Conservation (phyloP, 2,329 filamentous ascomycete species). For the Fusarium euwallaceae region DNA sequence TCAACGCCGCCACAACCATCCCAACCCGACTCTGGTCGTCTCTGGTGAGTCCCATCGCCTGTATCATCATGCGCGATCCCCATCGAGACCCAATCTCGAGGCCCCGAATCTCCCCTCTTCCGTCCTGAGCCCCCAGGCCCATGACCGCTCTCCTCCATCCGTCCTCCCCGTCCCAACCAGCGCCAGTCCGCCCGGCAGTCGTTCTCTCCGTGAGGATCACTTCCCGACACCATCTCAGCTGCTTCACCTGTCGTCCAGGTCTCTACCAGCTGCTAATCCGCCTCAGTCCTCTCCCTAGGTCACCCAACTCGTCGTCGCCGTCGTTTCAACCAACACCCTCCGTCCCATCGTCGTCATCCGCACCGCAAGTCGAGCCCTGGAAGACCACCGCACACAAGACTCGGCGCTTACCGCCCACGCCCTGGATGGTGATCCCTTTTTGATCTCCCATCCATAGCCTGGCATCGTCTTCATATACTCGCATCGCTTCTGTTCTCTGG, state of each 20-base stretch:
- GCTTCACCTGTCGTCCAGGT: conserved; percentile 1
- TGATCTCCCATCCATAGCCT: conserved; percentile 41
- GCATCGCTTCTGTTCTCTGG: conserved; percentile 39
- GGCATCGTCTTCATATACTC: conserved; percentile 31
- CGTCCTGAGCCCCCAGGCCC: conserved; percentile 37
- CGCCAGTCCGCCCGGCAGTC: conserved; percentile 39
- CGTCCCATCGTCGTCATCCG: conserved; percentile 45
- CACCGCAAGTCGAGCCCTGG: conserved; percentile 50
- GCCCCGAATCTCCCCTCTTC: conserved; percentile 42
- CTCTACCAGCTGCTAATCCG: conserved; percentile 42
- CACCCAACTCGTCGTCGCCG: conserved; percentile 19
- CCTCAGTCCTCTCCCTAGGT: conserved; percentile 23
- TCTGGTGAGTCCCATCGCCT: conserved; percentile 55
- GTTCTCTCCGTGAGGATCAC: conserved; percentile 22
- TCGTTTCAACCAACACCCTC: conserved; percentile 38
- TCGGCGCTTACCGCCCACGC: conserved; percentile 53
- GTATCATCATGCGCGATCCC: conserved; percentile 55
- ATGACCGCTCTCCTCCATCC: conserved; percentile 44
- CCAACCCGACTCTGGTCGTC: conserved; percentile 49
- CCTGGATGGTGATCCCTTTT: conserved; percentile 48
- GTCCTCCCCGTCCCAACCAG: conserved; percentile 42
- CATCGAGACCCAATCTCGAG: conserved; percentile 44
- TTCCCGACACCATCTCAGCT: conserved; percentile 27
- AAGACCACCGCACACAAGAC: conserved; percentile 43
- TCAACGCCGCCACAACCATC: conserved; percentile 52